These are phyloP conservation scores for Cytospora leucostoma DNA, from an alignment of 2,329 filamentous ascomycete genomes.

Conservation along the genomic window DNA sequence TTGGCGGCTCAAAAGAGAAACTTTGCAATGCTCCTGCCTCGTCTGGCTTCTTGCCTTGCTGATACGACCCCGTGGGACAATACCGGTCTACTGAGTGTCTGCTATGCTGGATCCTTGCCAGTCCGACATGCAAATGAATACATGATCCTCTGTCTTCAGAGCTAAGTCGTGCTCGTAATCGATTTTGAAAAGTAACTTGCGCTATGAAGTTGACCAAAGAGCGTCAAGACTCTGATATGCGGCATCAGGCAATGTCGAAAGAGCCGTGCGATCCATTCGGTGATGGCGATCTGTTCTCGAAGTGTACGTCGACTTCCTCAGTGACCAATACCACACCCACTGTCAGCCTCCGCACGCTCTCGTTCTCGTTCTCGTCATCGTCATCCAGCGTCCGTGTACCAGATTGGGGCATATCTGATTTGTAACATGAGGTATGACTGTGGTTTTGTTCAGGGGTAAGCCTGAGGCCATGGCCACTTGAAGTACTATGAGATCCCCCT, in stretches of 20 bases:
- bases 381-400: not conserved
- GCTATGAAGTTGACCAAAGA: no score
- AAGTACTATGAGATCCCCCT: not conserved
- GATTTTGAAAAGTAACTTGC: not conserved
- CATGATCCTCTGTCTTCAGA: not conserved
- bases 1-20: no score
- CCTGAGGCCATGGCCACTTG: not conserved
- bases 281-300: not conserved
- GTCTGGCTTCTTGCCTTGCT: no score
- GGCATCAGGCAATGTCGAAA: not conserved
- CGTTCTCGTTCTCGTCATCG: constrained; percentile 3
- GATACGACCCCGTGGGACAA: no score
- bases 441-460: not conserved
- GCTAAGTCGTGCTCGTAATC: not conserved
- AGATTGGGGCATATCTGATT: not conserved
- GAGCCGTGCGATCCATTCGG: not conserved
- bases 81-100: no score
- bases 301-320: constrained; percentile 4
- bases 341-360: constrained; percentile 3
- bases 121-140: not conserved
- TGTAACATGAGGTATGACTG: not conserved
- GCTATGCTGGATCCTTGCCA: no score
- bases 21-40: no score
- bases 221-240: not conserved
- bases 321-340: constrained; percentile 1